Conservation (phyloP, 257 asterid genomes). For the Anisodus tanguticus region DNA sequence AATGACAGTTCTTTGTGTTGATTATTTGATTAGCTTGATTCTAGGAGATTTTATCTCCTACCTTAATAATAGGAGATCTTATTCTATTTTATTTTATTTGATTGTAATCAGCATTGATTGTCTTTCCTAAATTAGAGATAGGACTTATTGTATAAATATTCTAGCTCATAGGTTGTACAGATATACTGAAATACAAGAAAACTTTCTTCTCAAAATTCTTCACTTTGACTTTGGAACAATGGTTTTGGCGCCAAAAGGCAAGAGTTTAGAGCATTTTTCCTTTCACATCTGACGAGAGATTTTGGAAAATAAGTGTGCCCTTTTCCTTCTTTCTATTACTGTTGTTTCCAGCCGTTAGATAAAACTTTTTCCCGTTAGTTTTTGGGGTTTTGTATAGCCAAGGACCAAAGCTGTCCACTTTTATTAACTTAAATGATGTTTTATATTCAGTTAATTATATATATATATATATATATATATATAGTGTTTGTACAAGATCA, state of each 20-base stretch:
- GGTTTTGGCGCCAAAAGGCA: slow-evolving; percentile 18
- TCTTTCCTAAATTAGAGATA: background rate
- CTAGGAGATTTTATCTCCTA: background rate
- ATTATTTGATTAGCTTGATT: background rate
- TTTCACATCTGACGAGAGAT: background rate
- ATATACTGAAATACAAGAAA: background rate
- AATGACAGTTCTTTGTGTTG: background rate
- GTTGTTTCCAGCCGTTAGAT: background rate
- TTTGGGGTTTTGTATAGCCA: background rate
- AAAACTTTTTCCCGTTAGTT: background rate
- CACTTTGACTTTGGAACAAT: background rate
- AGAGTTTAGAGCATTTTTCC: background rate
- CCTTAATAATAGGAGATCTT: background rate
- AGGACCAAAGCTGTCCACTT: background rate
- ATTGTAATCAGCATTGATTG: background rate
- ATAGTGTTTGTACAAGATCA: no score
- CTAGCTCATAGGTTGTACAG: background rate
- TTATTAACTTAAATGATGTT: background rate
- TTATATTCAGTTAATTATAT: background rate
- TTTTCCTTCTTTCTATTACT: background rate
- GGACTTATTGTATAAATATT: background rate
- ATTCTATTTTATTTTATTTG: no score
- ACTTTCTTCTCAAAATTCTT: background rate
- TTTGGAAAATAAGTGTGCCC: background rate
- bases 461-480: background rate